These are phyloP conservation scores for Chrysoporthe deuterocubensis DNA, from an alignment of 2,329 filamentous ascomycete genomes.

Conservation along the genomic window DNA sequence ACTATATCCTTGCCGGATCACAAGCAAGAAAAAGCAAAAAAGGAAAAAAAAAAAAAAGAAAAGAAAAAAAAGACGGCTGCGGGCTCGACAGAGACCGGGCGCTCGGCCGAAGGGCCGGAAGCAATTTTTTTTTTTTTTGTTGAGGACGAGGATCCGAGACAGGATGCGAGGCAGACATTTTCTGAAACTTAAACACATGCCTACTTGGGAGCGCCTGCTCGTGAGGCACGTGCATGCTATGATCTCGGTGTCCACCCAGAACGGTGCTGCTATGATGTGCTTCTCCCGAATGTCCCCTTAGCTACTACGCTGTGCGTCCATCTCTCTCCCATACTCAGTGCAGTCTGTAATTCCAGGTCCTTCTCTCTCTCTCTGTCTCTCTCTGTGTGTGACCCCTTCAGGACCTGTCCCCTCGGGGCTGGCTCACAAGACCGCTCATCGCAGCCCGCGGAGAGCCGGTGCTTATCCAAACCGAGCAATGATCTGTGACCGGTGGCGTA, in stretches of 20 bases:
- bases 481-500: not conserved
- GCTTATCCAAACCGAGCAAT: not conserved
- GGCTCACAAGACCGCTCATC: not conserved
- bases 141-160: not conserved
- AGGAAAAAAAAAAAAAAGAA: too few species aligned
- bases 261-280: not conserved
- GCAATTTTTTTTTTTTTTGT: not conserved
- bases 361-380: not conserved
- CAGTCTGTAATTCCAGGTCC: not conserved
- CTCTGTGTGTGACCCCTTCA: not conserved
- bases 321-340: not conserved
- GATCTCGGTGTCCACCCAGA: not conserved
- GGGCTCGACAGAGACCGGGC: not conserved
- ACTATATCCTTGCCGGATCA: not conserved
- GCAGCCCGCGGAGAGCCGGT: conserved; percentile 2
- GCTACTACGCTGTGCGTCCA: too few species aligned
- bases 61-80: not conserved
- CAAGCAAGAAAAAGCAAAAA: not conserved
- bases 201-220: not conserved
- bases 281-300: not conserved
- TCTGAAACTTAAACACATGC: conserved; percentile 5
- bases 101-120: too few species aligned
- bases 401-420: not conserved
- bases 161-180: not conserved
- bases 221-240: not conserved